Evolutionary conservation across 1,284 basidiomycete species (phyloP), one percentile per base, ranked within the genome.

Genomic region (Puccinia horiana): DNA sequence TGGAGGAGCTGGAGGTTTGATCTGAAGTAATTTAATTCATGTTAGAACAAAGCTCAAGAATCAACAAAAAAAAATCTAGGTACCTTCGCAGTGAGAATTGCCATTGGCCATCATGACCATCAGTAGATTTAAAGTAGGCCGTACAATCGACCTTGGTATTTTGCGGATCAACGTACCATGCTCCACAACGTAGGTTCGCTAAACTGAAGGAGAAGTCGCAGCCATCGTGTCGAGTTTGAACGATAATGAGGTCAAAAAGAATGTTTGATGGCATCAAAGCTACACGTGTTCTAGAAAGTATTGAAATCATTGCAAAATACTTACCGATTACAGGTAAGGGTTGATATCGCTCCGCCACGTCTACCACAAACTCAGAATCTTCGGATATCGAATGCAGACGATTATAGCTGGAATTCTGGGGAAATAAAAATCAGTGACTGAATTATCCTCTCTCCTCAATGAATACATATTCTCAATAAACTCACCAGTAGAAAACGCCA

Each of bases 101-200:
- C 84, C 88, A 85, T 76, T 88, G 87, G 76, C 91, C 90, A 83
- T 91, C 92, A 85, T 98, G 96, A 0, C 96, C 96, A 85, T 99
- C 96, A 0, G 96, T 98, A 0, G 95, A 96, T 87, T 99, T 99
- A 90, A 98, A 98, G 88, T 99, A 98, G 85, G 92, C 91, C 76
- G 91, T 89, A 67, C 76, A 78, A 49, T 54, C 52, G 18, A 65
- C 44, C n/a, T 20, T 72, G 61, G 65, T 67, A 44, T 35, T 65
- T 5, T 85, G 83, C 5, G 95, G 93, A 84, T 93, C 90, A 9
- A 92, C 91, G 87, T 98, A 98, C 96, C 96, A 98, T 5, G 93
- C 93, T 0, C 96, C 96, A 85, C 95, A 98, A 29, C 96, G 90
- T 85, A 96, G 90, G 86, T 98, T 98, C 2, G 95, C 94, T 93